Evolutionary conservation across 2,329 filamentous ascomycete genomes (phyloP), one percentile per base, ranked within the genome.

Genomic region (Penicillium sp.): DNA sequence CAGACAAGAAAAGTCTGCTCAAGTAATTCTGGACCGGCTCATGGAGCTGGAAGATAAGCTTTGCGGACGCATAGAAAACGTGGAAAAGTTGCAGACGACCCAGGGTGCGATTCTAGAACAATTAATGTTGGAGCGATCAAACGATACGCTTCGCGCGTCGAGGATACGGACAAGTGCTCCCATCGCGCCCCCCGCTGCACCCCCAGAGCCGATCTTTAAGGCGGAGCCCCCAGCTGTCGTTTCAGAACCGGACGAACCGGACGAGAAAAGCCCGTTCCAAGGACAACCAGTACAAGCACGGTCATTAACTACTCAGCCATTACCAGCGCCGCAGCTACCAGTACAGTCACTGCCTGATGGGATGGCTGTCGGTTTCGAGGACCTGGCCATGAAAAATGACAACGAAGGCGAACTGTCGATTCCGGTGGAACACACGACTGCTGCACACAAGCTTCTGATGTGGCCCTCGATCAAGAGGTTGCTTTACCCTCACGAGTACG

Each of bases 391-490:
- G 4, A 50, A 50, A 19, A 41, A 36, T 10, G 55, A 58, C 4
- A 61, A 67, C 19, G 62, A 64, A 18, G 81, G 80, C 32, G 76
- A 81, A 50, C 78, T 86, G 10, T 79, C 84, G 2, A 86, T 94
- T 40, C 86, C 88, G 1, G 79, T 83, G 18, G 87, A 94, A 51
- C 91, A 97, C 58, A 94, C 87, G 0, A 96, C 90, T 0, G 80
- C 88, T n/a, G 89, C 89, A 1, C 87, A 93, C 35, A 79, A 89
- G 47, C 72, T 97, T 13, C 70, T 97, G 18, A 74, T 78, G 32
- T 89, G 85, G 81, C 77, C 77, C 0, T 77, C 81, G 0, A 87
- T 93, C 39, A 68, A 74, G 59, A 68, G 75, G 47, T 60, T 96
- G 58, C 80, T 87, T 21, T 39, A 65, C 41, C 52, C 72, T 55